Conservation (phyloP, 495 filamentous ascomycete genomes). For the Xylaria cubensis region DNA sequence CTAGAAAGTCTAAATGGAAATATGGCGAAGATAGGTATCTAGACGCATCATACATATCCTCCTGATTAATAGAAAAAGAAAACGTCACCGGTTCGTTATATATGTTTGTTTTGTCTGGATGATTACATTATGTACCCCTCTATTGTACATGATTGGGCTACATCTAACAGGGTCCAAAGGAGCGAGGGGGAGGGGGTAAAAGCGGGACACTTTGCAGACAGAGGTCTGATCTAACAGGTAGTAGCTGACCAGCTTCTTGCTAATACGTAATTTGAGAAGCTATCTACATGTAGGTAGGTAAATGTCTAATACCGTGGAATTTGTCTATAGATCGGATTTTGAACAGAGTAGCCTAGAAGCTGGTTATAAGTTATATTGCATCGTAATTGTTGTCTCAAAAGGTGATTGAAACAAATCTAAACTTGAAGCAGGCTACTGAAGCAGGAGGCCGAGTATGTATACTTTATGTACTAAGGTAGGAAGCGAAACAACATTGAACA, state of each 20-base stretch:
- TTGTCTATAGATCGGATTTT: neutral
- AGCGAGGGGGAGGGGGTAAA: no score
- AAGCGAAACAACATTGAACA: no score
- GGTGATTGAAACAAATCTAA: no score
- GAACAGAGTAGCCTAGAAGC: neutral
- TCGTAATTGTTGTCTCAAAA: no score
- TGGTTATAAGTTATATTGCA: no score
- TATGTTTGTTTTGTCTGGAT: neutral
- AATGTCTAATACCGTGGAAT: no score
- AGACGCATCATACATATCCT: neutral
- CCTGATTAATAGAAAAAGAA: neutral
- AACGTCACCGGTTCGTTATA: neutral
- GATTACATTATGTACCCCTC: slow-evolving; percentile 15
- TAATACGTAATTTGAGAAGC: neutral
- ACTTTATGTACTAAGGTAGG: no score
- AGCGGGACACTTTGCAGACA: neutral
- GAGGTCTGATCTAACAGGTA: neutral
- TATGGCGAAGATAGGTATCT: neutral
- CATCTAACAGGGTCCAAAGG: no score
- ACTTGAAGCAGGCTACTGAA: no score
- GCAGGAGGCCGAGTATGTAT: no score
- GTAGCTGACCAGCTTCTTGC: neutral
- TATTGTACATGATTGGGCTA: neutral
- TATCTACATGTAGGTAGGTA: no score
- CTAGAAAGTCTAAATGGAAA: neutral